phyloP scores from a whole-genome alignment of 2,329 filamentous ascomycete species.

The Xylaria sp. region DNA sequence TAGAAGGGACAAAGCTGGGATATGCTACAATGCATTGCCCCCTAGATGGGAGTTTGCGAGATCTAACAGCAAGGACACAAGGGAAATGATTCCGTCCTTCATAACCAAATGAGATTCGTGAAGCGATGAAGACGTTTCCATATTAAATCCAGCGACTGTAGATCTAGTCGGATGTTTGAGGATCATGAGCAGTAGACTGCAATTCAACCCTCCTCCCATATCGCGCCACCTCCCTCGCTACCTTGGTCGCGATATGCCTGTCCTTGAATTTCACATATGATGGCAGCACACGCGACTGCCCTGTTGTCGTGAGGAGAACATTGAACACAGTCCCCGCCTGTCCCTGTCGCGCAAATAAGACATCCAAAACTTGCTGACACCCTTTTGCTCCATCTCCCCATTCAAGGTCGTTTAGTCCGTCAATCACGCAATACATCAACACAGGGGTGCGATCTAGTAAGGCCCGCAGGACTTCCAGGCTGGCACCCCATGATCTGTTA shows the following conservation, averaged over 20 bases:
- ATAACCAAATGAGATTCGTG: no score
- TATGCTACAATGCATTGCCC: no score
- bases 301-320: slow-evolving; percentile 35
- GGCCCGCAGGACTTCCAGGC: slow-evolving; percentile 20
- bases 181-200: not conserved
- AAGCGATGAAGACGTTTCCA: no score
- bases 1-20: no score
- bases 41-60: no score
- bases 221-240: slow-evolving; percentile 33
- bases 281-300: slow-evolving; percentile 34
- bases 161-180: not conserved
- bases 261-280: slow-evolving; percentile 24
- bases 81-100: no score
- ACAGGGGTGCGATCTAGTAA: slow-evolving; percentile 27
- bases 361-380: slow-evolving; percentile 30
- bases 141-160: no score
- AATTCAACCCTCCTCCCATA: slow-evolving; percentile 33
- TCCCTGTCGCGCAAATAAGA: slow-evolving; percentile 28
- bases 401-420: slow-evolving; percentile 35
- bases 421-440: slow-evolving; percentile 30
- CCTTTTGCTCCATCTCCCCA: slow-evolving; percentile 20
- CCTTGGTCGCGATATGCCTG: slow-evolving; percentile 31
- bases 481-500: slow-evolving; percentile 16
- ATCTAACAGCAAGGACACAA: no score
- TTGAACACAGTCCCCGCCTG: slow-evolving; percentile 19